Conservation (phyloP, 1,139 yeast species). For the Debaryomycetaceae sp. region DNA sequence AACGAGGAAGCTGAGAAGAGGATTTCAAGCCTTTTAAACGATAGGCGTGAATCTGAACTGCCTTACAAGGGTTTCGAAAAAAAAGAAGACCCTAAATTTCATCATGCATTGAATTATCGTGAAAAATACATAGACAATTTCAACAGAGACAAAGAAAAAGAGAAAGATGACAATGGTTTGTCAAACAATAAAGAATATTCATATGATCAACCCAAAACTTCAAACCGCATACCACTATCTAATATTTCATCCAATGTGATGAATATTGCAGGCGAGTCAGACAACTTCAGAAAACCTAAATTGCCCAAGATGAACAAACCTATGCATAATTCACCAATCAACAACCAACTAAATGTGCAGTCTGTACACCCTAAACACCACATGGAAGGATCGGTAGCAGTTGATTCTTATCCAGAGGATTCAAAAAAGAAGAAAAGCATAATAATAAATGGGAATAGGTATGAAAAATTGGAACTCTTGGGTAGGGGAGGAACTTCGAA, state of each 20-base stretch:
- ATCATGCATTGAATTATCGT: background rate
- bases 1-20: constrained; percentile 6
- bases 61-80: background rate
- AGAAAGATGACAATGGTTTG: background rate
- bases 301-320: constrained; percentile 12
- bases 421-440: constrained; percentile 28
- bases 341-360: background rate
- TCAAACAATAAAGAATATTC: background rate
- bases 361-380: background rate
- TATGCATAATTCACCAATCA: background rate
- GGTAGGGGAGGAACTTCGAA: constrained; percentile 95
- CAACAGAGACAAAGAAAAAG: background rate
- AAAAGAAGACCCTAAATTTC: background rate
- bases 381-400: background rate
- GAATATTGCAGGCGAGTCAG: constrained; percentile 10
- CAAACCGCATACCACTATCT: constrained; percentile 12
- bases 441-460: constrained; percentile 54
- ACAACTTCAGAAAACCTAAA: constrained; percentile 25
- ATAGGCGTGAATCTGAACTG: background rate
- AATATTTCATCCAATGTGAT: constrained; percentile 15
- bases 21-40: constrained; percentile 1
- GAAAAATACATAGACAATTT: constrained; percentile 1
- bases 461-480: constrained; percentile 72
- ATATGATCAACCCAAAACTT: background rate
- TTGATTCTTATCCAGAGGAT: constrained; percentile 9